Evolutionary conservation across 1,139 yeast genomes (phyloP).

Genomic region (Magnusiomyces ingens): DNA sequence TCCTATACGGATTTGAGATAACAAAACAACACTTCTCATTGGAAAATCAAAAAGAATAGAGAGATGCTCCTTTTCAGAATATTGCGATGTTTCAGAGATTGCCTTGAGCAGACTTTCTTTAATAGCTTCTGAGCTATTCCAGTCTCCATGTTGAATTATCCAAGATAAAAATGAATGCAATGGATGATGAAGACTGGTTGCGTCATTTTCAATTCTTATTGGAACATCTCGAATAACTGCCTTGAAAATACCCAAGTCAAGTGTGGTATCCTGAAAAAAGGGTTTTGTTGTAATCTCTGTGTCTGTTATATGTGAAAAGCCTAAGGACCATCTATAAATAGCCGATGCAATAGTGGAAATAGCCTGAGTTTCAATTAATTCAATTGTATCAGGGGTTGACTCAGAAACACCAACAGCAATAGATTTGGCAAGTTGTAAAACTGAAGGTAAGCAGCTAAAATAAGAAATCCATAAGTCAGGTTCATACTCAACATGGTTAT

Average conservation of each 20-base stretch:
- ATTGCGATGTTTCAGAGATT: not conserved
- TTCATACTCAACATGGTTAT: slow-evolving; percentile 85
- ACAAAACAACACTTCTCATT: slow-evolving; percentile 62
- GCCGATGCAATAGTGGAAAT: slow-evolving; percentile 24
- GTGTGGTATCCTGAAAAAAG: not conserved
- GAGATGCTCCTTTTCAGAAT: slow-evolving; percentile 18
- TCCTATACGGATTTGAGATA: slow-evolving; percentile 71
- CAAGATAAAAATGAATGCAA: slow-evolving; percentile 67
- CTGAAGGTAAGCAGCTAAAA: slow-evolving; percentile 60
- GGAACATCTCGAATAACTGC: slow-evolving; percentile 26
- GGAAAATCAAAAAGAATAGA: slow-evolving; percentile 61
- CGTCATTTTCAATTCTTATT: slow-evolving; percentile 41
- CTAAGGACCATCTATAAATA: slow-evolving; percentile 29
- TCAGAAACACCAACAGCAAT: slow-evolving; percentile 33
- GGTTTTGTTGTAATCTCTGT: not conserved
- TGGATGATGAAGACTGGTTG: slow-evolving; percentile 73
- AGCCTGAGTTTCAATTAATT: slow-evolving; percentile 19
- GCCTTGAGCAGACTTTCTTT: slow-evolving; percentile 22
- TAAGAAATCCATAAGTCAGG: slow-evolving; percentile 77
- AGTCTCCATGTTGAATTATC: slow-evolving; percentile 49
- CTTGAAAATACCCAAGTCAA: not conserved
- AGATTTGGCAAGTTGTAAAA: slow-evolving; percentile 33
- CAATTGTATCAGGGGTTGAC: slow-evolving; percentile 15
- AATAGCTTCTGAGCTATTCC: slow-evolving; percentile 31
- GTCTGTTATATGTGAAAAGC: slow-evolving; percentile 17